Evolutionary conservation across 208 protist genomes (phyloP).

Genomic region (Angomonas ambiguus): DNA sequence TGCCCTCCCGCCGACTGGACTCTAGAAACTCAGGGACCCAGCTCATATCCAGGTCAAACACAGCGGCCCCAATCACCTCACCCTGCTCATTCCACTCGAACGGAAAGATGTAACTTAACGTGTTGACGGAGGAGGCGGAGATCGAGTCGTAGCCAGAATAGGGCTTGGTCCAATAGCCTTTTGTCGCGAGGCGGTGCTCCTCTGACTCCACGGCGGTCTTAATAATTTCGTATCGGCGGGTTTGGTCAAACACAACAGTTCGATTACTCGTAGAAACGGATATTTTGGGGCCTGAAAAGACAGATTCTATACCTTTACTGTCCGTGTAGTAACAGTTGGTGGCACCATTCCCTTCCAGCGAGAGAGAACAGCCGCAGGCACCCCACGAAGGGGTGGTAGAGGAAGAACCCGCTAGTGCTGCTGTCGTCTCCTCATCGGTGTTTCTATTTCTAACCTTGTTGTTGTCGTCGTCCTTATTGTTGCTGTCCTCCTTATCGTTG

Average conservation of each 20-base stretch:
- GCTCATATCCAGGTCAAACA: conserved; percentile 29
- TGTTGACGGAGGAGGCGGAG: conserved; percentile 9
- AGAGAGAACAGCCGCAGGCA: conserved; percentile 31
- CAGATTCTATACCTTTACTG: conserved; percentile 19
- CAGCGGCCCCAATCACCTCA: conserved; percentile 21
- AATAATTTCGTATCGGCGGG: conserved; percentile 23
- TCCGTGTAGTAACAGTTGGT: conserved; percentile 36
- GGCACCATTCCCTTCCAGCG: conserved; percentile 2
- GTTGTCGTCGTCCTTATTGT: neutral
- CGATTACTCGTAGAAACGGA: conserved; percentile 3
- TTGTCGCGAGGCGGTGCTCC: conserved; percentile 9
- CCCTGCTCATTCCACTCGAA: conserved; percentile 19
- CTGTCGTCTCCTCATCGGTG: neutral
- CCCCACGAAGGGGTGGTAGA: conserved; percentile 35
- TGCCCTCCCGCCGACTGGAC: conserved; percentile 24
- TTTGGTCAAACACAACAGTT: conserved; percentile 12
- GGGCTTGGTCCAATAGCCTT: conserved; percentile 38
- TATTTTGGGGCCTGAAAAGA: conserved; percentile 23
- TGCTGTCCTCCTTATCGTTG: neutral
- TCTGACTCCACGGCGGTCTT: conserved; percentile 10
- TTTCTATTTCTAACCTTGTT: neutral
- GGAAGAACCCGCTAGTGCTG: neutral
- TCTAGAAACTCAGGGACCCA: conserved; percentile 26
- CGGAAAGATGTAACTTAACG: conserved; percentile 38
- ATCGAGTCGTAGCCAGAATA: conserved; percentile 27